Percentiles rank a stretch among this genome's conserved stretches.
Conservation (phyloP, 176 grass and related monocot genomes). For the Lolium rigidum region DNA sequence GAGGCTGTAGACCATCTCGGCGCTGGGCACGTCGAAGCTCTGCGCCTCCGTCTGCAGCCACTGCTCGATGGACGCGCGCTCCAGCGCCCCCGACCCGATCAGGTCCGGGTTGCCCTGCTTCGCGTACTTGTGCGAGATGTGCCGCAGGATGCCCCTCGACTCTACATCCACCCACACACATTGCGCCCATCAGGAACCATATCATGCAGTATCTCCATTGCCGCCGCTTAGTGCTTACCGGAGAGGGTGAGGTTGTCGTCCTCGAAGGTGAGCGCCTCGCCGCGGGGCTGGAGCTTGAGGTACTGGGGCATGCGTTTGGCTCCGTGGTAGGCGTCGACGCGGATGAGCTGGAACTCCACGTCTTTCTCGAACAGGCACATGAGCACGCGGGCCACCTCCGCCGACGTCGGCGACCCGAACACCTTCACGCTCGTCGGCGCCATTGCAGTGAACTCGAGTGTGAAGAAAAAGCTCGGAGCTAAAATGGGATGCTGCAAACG, state of each 20-base stretch:
- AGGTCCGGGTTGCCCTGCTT: slow-evolving; percentile 71
- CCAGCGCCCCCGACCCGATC: slow-evolving; percentile 75
- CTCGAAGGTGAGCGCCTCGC: slow-evolving; percentile 96
- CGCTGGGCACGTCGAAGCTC: slow-evolving; percentile 85
- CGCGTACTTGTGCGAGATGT: slow-evolving; percentile 78
- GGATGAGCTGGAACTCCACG: slow-evolving; percentile 92
- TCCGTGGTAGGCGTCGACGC: slow-evolving; percentile 85
- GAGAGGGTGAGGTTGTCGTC: slow-evolving; percentile 73
- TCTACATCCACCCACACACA: slow-evolving; percentile 45
- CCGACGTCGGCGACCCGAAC: slow-evolving; percentile 82
- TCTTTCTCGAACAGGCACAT: slow-evolving; percentile 98
- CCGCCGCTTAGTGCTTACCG: slow-evolving; percentile 47
- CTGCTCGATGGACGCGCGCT: slow-evolving; percentile 93
- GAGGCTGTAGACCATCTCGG: slow-evolving; percentile 85
- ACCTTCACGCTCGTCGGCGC: slow-evolving; percentile 64
- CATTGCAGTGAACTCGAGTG: slow-evolving; percentile 10
- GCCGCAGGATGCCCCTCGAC: slow-evolving; percentile 77
- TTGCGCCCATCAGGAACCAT: not conserved
- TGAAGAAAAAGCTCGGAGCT: not conserved
- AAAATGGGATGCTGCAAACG: not conserved
- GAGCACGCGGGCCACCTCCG: slow-evolving; percentile 90
- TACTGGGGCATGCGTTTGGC: slow-evolving; percentile 77
- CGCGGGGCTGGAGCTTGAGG: slow-evolving; percentile 84
- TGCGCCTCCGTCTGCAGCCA: slow-evolving; percentile 95
- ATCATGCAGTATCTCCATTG: not conserved